These are phyloP conservation scores for Cutaneotrichosporon cyanovorans DNA, from an alignment of 1,284 basidiomycete genomes.

Conservation along the genomic window DNA sequence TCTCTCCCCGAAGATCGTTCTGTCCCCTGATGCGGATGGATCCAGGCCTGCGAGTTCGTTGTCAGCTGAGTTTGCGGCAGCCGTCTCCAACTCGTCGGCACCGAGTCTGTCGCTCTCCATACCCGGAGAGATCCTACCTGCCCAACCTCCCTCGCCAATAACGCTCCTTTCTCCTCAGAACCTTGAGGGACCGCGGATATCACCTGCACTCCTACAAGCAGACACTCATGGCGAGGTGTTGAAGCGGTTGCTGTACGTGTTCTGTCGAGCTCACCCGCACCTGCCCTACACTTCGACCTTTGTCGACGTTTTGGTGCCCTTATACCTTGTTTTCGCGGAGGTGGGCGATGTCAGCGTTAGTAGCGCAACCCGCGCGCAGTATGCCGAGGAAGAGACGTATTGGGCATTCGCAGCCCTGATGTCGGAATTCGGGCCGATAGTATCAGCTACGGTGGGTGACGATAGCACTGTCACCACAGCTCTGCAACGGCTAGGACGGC, in stretches of 20 bases:
- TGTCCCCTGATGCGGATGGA: constrained; percentile 15
- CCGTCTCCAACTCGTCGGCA: no score
- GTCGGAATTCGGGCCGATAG: constrained; percentile 26
- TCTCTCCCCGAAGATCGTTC: constrained; percentile 25
- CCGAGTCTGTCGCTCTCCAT: constrained; percentile 16
- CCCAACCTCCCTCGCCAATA: constrained; percentile 25
- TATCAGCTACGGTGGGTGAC: constrained; percentile 11
- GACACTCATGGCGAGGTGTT: constrained; percentile 42
- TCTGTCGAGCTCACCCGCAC: constrained; percentile 34
- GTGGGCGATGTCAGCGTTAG: background rate
- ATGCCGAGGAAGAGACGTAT: constrained; percentile 42
- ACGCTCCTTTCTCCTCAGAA: constrained; percentile 32
- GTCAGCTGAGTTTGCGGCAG: no score
- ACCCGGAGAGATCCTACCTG: constrained; percentile 1
- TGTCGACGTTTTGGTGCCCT: constrained; percentile 37
- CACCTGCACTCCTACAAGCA: constrained; percentile 19
- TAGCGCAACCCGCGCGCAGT: constrained; percentile 1
- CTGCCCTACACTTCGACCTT: constrained; percentile 37
- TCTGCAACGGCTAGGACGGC: constrained; percentile 22
- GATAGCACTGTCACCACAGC: constrained; percentile 7
- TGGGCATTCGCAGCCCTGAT: constrained; percentile 38
- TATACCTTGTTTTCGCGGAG: constrained; percentile 39
- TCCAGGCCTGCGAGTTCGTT: no score
- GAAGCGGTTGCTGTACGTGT: constrained; percentile 41
- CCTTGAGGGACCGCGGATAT: constrained; percentile 12